Conservation (phyloP, 441 rosid species). For the Brassica hybrid region DNA sequence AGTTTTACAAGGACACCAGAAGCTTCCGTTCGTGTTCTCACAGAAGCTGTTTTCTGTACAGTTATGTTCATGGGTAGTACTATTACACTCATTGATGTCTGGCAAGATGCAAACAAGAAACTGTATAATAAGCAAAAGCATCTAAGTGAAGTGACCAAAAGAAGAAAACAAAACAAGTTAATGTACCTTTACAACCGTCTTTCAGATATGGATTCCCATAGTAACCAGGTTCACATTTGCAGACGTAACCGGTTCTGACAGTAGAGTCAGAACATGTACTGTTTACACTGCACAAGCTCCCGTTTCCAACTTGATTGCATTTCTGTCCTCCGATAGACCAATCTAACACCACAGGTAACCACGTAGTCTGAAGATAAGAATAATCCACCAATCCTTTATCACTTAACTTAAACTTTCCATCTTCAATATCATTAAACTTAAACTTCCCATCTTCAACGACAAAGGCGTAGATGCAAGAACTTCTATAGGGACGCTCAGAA, state of each 20-base stretch:
- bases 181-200: background rate
- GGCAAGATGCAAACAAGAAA: background rate
- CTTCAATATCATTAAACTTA: too few species aligned
- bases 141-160: background rate
- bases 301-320: background rate
- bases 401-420: background rate
- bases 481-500: background rate
- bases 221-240: background rate
- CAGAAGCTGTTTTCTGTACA: background rate
- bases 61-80: too few species aligned
- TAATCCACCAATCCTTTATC: background rate
- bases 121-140: constrained; percentile 1
- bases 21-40: background rate
- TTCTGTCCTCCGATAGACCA: background rate
- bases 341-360: background rate
- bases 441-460: too few species aligned
- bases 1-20: background rate
- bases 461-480: background rate
- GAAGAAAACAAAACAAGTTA: background rate
- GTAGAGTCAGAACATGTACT: background rate
- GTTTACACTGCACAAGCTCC: background rate
- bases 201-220: background rate
- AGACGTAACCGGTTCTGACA: background rate
- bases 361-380: background rate
- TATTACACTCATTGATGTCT: background rate